Percentiles rank a stretch among this genome's conserved stretches.
Conservation (phyloP, 2,329 filamentous ascomycete species). For the Coniella vitis region DNA sequence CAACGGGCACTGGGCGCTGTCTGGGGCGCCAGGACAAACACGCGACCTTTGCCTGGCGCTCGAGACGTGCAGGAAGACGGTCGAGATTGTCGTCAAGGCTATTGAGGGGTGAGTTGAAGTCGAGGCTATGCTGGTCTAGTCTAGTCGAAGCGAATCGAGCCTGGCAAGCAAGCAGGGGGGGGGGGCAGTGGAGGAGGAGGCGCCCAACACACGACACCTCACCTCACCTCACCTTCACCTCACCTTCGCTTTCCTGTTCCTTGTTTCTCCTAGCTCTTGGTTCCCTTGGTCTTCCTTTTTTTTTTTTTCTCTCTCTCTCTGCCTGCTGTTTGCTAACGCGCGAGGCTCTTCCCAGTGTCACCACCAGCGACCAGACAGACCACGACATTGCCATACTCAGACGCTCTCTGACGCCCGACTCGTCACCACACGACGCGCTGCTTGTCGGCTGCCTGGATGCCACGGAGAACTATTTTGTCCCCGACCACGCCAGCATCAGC, state of each 20-base stretch:
- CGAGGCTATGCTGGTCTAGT: too few species aligned
- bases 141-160: background rate
- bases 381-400: slow-evolving; percentile 6
- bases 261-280: too few species aligned
- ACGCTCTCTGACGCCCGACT: background rate
- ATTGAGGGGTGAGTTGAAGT: slow-evolving; percentile 11
- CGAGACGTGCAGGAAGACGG: slow-evolving; percentile 7
- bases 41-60: slow-evolving; percentile 4
- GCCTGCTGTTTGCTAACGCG: too few species aligned
- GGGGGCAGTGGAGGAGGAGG: too few species aligned
- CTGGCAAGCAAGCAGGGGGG: too few species aligned
- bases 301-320: too few species aligned
- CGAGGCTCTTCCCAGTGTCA: background rate
- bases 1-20: slow-evolving; percentile 11
- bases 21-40: slow-evolving; percentile 7
- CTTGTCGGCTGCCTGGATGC: slow-evolving; percentile 10
- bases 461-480: slow-evolving; percentile 2
- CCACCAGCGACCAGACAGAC: background rate
- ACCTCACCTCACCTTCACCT: too few species aligned
- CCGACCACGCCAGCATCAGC: background rate
- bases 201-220: too few species aligned
- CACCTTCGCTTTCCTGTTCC: too few species aligned
- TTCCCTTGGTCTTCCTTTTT: too few species aligned
- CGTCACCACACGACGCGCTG: slow-evolving; percentile 1
- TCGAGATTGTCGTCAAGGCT: slow-evolving; percentile 9